phyloP scores from a whole-genome alignment of 2,329 filamentous ascomycete genomes.

The Fusarium liriodendri region DNA sequence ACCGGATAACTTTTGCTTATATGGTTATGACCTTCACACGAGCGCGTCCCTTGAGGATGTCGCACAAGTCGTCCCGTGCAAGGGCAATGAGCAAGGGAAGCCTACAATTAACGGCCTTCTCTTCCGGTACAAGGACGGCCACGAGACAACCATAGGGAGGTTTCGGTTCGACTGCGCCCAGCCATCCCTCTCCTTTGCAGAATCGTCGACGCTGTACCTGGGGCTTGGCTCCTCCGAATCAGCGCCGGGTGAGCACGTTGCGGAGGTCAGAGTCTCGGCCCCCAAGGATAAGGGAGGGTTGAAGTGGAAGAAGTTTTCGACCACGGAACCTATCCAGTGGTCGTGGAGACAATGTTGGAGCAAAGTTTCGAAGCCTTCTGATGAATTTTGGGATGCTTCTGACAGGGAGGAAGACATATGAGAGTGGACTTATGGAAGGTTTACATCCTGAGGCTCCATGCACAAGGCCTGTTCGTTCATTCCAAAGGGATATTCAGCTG shows the following conservation, averaged over 20 bases:
- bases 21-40: not conserved
- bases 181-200: not conserved
- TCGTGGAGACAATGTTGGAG: not conserved
- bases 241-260: not conserved
- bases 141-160: not conserved
- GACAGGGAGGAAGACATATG: not conserved
- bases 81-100: not conserved
- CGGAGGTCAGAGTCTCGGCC: not conserved
- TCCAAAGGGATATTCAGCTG: not conserved
- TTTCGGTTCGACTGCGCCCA: not conserved
- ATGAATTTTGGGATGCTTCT: not conserved
- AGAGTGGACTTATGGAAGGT: no score
- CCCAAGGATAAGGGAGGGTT: not conserved
- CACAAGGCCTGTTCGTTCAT: not conserved
- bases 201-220: not conserved
- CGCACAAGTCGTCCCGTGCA: not conserved
- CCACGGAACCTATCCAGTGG: not conserved
- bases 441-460: no score
- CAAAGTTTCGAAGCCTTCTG: not conserved
- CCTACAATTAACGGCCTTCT: not conserved
- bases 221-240: not conserved
- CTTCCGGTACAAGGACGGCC: not conserved
- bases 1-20: not conserved
- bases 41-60: not conserved
- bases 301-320: not conserved